phyloP scores from a whole-genome alignment of 2,329 filamentous ascomycete genomes.

The Calonectria honghensis region DNA sequence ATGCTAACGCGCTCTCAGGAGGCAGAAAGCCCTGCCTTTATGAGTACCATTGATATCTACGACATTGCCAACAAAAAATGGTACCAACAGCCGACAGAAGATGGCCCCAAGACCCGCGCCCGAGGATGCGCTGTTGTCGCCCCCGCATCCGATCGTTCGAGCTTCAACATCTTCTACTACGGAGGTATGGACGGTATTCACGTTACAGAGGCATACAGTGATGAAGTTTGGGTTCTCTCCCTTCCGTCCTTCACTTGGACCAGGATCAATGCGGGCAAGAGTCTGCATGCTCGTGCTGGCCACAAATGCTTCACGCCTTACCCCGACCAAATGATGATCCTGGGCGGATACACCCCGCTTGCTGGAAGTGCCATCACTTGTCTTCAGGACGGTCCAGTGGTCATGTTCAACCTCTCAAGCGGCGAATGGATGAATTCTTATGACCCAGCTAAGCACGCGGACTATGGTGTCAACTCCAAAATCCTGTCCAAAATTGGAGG shows the following conservation, averaged over 20 bases:
- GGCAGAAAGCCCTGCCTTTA: conserved; percentile 81
- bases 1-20: conserved; percentile 62
- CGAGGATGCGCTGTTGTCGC: conserved; percentile 85
- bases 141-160: conserved; percentile 81
- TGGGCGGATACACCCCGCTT: conserved; percentile 78
- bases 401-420: conserved; percentile 84
- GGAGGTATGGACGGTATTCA: conserved; percentile 80
- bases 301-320: conserved; percentile 86
- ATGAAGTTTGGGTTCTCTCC: conserved; percentile 88
- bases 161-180: conserved; percentile 90
- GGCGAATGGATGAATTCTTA: conserved; percentile 83
- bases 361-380: conserved; percentile 61
- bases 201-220: conserved; percentile 63
- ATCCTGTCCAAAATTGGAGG: conserved; percentile 82
- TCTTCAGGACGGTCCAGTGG: conserved; percentile 71
- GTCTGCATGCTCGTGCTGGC: conserved; percentile 77
- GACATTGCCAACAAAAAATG: conserved; percentile 82
- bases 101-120: conserved; percentile 75
- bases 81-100: conserved; percentile 80
- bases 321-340: conserved; percentile 86
- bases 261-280: conserved; percentile 67
- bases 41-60: conserved; percentile 83
- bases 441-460: conserved; percentile 75
- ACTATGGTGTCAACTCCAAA: conserved; percentile 81
- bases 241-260: conserved; percentile 90